Evolutionary conservation across 2,329 filamentous ascomycete genomes (phyloP), one percentile per base, ranked within the genome.

Genomic region (Colletotrichum ledebouriae): DNA sequence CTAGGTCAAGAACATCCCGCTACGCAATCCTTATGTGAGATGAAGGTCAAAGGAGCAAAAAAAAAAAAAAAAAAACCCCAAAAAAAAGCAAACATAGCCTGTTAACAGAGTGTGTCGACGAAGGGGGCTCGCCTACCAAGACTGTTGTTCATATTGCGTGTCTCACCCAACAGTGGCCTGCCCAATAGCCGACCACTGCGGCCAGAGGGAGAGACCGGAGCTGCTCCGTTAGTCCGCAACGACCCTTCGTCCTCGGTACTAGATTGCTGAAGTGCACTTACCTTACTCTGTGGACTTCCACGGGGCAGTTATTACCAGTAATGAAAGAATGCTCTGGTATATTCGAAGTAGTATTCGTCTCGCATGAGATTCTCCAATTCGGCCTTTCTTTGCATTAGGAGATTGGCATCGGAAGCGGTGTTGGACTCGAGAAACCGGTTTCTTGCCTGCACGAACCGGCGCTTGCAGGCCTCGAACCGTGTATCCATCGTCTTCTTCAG

Each of bases 331-430:
- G 47, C 22, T 2, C 17, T 22, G 41, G 41, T 17, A 7, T 34
- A 29, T n/a, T 49, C 53, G 13, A 20, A 49, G 20, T 60, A 39
- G 11, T 47, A 64, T 33, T 61, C 46, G 6, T 68, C 47, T 9
- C 58, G 12, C 44, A 58, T 47, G 3, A 62, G 13, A 9, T 42
- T 69, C 41, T 70, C 52, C n/a, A 71, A 37, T 17, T 70, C 41
- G 3, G 33, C 20, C 33, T 65, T 68, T n/a, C 44, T 47, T n/a
- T 49, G 58, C 4, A 65, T 6, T 25, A 71, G 37, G 7, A 52
- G 17, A 15, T 9, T 37, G 6, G 41, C 59, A 29, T 71, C 57
- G 4, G 20, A 46, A 10, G 41, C 22, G 33, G 25, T 57, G 39
- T 39, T 13, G 2, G 55, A 55, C 3, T 17, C 46, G 9, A 63